Percentiles rank a stretch among this genome's conserved stretches.
These are phyloP conservation scores for Lentinula boryana DNA, from an alignment of 768 basidiomycete genomes.

Conservation along the genomic window DNA sequence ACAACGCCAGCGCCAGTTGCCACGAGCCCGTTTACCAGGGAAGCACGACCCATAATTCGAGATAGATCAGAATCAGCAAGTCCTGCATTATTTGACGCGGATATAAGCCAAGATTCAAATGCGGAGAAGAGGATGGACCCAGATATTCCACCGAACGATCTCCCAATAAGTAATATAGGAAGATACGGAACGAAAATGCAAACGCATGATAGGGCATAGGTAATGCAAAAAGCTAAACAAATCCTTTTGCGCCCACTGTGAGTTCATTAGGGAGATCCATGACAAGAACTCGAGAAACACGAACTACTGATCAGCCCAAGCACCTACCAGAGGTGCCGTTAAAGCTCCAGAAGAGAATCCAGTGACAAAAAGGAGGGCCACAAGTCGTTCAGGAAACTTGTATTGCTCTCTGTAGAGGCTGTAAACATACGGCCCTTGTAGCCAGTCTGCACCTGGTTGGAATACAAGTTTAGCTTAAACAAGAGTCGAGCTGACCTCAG, in stretches of 20 bases:
- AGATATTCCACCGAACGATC: constrained; percentile 64
- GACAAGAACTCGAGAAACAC: constrained; percentile 16
- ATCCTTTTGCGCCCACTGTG: constrained; percentile 61
- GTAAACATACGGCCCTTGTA: constrained; percentile 77
- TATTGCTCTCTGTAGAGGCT: constrained; percentile 71
- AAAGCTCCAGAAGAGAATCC: constrained; percentile 70
- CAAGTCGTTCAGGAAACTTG: constrained; percentile 50
- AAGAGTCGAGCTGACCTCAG: not conserved
- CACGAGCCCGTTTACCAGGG: constrained; percentile 67
- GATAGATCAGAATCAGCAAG: constrained; percentile 57
- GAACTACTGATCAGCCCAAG: constrained; percentile 74
- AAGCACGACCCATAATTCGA: constrained; percentile 66
- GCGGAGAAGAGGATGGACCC: constrained; percentile 73
- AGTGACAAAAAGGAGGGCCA: constrained; percentile 71
- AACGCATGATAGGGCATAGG: constrained; percentile 54
- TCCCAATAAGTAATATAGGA: constrained; percentile 56
- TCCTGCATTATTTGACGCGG: constrained; percentile 44
- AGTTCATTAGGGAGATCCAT: not conserved
- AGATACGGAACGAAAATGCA: constrained; percentile 52
- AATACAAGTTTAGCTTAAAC: not conserved
- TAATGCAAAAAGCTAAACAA: constrained; percentile 68
- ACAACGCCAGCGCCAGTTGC: constrained; percentile 62
- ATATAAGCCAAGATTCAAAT: constrained; percentile 76
- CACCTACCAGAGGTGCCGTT: constrained; percentile 64
- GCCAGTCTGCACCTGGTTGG: constrained; percentile 63